phyloP scores from a whole-genome alignment of 2,329 filamentous ascomycete species.

The Claviceps purpurea region DNA sequence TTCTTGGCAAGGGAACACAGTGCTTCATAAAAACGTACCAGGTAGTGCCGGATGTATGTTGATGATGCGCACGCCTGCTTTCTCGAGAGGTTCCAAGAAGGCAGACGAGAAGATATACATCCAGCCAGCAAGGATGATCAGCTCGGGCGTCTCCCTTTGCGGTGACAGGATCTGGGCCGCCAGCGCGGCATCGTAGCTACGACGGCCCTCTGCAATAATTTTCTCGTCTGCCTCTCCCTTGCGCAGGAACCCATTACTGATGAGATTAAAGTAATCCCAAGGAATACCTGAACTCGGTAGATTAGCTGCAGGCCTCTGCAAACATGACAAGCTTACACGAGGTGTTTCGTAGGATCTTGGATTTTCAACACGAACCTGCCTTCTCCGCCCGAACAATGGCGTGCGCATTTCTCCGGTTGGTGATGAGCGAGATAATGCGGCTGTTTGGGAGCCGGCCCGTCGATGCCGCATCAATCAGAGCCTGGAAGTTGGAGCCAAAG shows the following conservation, averaged over 20 bases:
- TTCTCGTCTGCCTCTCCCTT: constrained; percentile 46
- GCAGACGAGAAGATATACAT: constrained; percentile 67
- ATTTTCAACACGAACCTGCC: constrained; percentile 20
- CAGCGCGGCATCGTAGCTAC: constrained; percentile 62
- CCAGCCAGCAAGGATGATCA: constrained; percentile 75
- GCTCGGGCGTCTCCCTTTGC: constrained; percentile 44
- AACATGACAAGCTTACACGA: too few relatives aligned
- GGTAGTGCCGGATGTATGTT: constrained; percentile 66
- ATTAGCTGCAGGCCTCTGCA: neutral
- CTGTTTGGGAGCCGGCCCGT: constrained; percentile 26
- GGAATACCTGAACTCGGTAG: constrained; percentile 39
- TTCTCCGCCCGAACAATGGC: constrained; percentile 28
- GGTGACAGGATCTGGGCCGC: constrained; percentile 47
- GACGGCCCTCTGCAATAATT: constrained; percentile 42
- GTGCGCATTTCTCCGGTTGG: constrained; percentile 35
- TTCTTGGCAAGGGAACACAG: too few relatives aligned
- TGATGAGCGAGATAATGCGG: constrained; percentile 31
- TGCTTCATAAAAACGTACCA: neutral
- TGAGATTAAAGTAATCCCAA: constrained; percentile 68
- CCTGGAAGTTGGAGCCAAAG: constrained; percentile 67
- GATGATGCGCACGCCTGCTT: constrained; percentile 53
- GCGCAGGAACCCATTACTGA: constrained; percentile 52
- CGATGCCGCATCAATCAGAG: constrained; percentile 41
- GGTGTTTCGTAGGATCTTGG: neutral
- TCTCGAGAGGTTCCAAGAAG: constrained; percentile 57